These are phyloP conservation scores for Paraphaeosphaeria sporulosa DNA, from an alignment of 2,329 filamentous ascomycete genomes.

Conservation along the genomic window DNA sequence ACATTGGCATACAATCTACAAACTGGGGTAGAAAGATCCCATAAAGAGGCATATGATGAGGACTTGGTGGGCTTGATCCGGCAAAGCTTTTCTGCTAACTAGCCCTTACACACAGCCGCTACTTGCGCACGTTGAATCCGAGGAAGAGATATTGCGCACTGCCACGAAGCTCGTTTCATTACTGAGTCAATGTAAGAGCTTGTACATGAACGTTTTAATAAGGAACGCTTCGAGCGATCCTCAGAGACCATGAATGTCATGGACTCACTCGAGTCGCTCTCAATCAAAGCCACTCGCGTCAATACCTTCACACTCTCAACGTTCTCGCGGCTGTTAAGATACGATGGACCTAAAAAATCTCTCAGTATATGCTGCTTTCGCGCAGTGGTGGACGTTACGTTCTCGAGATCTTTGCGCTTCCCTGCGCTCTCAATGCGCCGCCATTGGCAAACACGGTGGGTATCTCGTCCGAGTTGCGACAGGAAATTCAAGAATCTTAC, in stretches of 20 bases:
- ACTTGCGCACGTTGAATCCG: background rate
- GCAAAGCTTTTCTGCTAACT: slow-evolving; percentile 21
- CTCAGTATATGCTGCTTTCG: slow-evolving; percentile 27
- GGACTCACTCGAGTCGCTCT: slow-evolving; percentile 24
- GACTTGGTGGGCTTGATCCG: slow-evolving; percentile 17
- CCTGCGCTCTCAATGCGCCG: slow-evolving; percentile 24
- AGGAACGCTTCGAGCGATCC: background rate
- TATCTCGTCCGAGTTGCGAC: slow-evolving; percentile 19
- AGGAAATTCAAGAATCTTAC: slow-evolving; percentile 32
- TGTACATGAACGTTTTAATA: background rate
- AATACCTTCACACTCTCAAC: slow-evolving; percentile 29
- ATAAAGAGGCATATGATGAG: slow-evolving; percentile 14
- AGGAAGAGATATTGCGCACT: slow-evolving; percentile 18
- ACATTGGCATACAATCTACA: slow-evolving; percentile 12
- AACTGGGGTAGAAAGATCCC: background rate
- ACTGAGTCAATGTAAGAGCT: slow-evolving; percentile 4
- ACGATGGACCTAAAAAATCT: slow-evolving; percentile 29
- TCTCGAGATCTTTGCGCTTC: slow-evolving; percentile 27
- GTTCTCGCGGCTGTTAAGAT: slow-evolving; percentile 26
- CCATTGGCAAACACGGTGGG: slow-evolving; percentile 16
- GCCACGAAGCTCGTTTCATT: slow-evolving; percentile 19
- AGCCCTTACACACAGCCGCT: background rate
- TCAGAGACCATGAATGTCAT: slow-evolving; percentile 18
- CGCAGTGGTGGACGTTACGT: slow-evolving; percentile 19
- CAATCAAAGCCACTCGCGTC: slow-evolving; percentile 22